Evolutionary conservation across 352 stramenopile genomes (phyloP).

Genomic region (Phytophthora uliginosa): DNA sequence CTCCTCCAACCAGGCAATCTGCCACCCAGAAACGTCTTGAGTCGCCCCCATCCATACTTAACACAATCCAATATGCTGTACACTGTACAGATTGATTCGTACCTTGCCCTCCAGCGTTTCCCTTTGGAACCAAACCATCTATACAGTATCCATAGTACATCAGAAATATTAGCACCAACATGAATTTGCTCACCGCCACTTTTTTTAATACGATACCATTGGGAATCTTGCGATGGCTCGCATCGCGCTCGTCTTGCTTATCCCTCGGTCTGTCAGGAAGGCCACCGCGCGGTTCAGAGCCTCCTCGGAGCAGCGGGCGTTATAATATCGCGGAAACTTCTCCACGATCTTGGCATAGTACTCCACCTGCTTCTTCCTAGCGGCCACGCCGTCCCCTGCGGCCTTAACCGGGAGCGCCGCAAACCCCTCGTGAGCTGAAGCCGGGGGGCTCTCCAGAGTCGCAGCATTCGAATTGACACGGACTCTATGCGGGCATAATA

Average conservation of each 20-base stretch:
- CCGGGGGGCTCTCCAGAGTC: no score
- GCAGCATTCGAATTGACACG: background rate
- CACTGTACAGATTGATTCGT: background rate
- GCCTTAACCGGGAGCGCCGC: background rate
- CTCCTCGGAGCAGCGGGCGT: background rate
- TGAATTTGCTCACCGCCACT: no score
- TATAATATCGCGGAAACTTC: background rate
- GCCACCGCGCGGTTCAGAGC: background rate
- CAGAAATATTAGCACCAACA: no score
- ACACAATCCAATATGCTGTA: background rate
- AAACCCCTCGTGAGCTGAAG: background rate
- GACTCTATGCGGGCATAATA: no score
- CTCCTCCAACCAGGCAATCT: constrained; percentile 14
- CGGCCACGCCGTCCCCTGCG: background rate
- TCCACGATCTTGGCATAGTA: background rate
- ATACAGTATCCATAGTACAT: background rate
- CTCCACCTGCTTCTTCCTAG: background rate
- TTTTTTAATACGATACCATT: no score
- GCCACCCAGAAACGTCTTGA: background rate
- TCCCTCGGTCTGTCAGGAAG: background rate
- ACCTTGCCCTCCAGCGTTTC: constrained; percentile 14
- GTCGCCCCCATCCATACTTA: background rate
- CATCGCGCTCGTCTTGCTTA: background rate
- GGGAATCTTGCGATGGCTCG: no score
- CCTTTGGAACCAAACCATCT: background rate